Conservation (phyloP, 164 flowering plant species). For the Nelumbo lutea region DNA sequence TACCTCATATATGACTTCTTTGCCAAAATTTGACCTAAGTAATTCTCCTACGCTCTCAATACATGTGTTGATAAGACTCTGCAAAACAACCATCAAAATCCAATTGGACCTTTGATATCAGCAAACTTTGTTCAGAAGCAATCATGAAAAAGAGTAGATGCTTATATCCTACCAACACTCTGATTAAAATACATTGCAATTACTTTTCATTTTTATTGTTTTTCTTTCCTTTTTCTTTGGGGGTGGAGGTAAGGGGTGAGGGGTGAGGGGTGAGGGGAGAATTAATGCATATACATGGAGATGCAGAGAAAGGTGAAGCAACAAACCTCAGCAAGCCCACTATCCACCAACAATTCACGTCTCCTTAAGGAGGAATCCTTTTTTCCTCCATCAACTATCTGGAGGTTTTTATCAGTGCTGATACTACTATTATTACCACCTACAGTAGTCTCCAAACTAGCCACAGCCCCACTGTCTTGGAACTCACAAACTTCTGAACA, state of each 20-base stretch:
- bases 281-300: no score
- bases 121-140: background rate
- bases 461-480: conserved; percentile 18
- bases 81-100: conserved; percentile 19
- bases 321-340: conserved; percentile 95
- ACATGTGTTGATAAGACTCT: conserved; percentile 67
- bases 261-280: background rate
- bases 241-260: background rate
- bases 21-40: conserved; percentile 71
- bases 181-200: no score
- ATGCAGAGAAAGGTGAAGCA: background rate
- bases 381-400: conserved; percentile 58
- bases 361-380: conserved; percentile 79
- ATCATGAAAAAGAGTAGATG: no score
- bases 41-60: conserved; percentile 62
- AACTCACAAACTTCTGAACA: conserved; percentile 26
- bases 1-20: conserved; percentile 90
- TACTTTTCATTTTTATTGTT: no score
- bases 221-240: no score
- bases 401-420: conserved; percentile 18
- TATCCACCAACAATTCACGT: conserved; percentile 65
- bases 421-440: conserved; percentile 17
- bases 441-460: conserved; percentile 16
- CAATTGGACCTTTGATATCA: background rate
- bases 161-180: no score